Evolutionary conservation across 2,329 filamentous ascomycete species (phyloP).

Genomic region (Aspergillus sp.): DNA sequence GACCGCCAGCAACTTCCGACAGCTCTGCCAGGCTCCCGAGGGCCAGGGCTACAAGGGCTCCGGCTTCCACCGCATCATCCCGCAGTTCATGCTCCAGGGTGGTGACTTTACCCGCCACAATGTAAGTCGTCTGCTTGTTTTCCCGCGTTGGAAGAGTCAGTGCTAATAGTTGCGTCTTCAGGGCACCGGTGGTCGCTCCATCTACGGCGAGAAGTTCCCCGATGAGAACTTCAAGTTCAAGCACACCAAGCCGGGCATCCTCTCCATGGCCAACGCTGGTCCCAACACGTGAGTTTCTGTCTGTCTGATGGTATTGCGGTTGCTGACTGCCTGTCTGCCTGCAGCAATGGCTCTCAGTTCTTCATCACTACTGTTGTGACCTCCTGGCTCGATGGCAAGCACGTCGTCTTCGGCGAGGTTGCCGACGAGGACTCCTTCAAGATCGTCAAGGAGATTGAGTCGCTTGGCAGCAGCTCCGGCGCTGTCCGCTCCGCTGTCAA

Average conservation of each 20-base stretch:
- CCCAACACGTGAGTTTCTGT: conserved; percentile 64
- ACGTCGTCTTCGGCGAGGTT: conserved; percentile 61
- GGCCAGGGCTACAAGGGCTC: conserved; percentile 76
- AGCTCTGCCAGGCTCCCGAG: conserved; percentile 71
- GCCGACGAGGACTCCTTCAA: conserved; percentile 45
- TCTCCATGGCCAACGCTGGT: conserved; percentile 94
- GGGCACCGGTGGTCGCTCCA: conserved; percentile 87
- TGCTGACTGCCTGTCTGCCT: conserved; percentile 7
- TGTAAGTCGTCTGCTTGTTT: conserved; percentile 51
- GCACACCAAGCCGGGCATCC: conserved; percentile 66
- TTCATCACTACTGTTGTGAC: conserved; percentile 62
- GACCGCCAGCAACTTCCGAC: conserved; percentile 76
- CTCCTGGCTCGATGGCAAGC: conserved; percentile 58
- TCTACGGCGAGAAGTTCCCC: conserved; percentile 89
- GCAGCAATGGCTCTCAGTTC: conserved; percentile 60
- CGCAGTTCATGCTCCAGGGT: conserved; percentile 90
- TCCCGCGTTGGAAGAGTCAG: no score
- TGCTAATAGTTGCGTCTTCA: conserved; percentile 26
- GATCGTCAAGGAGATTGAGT: conserved; percentile 52
- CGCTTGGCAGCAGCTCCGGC: conserved; percentile 47
- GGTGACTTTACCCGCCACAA: conserved; percentile 91
- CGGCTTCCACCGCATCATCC: conserved; percentile 87
- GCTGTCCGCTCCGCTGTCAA: conserved; percentile 42
- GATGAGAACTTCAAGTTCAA: conserved; percentile 81
- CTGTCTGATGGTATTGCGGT: background rate